phyloP scores from a whole-genome alignment of 2,329 filamentous ascomycete species.

The Aciculosporium take region DNA sequence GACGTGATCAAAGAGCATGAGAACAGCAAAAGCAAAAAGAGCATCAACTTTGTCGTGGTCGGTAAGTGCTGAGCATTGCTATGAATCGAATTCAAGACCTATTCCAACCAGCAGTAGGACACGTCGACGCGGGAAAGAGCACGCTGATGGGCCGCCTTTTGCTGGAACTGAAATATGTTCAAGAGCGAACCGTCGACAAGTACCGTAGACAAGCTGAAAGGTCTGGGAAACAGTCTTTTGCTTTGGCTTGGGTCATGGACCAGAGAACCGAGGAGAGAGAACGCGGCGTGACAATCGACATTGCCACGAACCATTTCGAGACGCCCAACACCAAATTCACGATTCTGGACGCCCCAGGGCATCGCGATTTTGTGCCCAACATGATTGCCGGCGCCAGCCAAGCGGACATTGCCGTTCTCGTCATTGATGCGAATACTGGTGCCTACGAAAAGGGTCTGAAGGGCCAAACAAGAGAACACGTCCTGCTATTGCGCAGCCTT shows the following conservation, averaged over 20 bases:
- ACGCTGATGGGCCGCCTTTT: slow-evolving; percentile 93
- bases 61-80: slow-evolving; percentile 35
- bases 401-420: slow-evolving; percentile 87
- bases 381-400: slow-evolving; percentile 97
- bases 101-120: slow-evolving; percentile 38
- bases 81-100: not conserved
- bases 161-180: slow-evolving; percentile 75
- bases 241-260: slow-evolving; percentile 92
- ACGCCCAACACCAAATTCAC: slow-evolving; percentile 80
- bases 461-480: slow-evolving; percentile 90
- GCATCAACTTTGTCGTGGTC: slow-evolving; percentile 83
- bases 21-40: slow-evolving; percentile 61
- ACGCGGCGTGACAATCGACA: slow-evolving; percentile 89
- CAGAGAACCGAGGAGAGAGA: slow-evolving; percentile 78
- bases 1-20: slow-evolving; percentile 73
- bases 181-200: slow-evolving; percentile 76
- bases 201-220: slow-evolving; percentile 79
- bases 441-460: slow-evolving; percentile 89
- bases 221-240: slow-evolving; percentile 90
- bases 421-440: slow-evolving; percentile 80
- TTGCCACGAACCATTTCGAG: slow-evolving; percentile 88
- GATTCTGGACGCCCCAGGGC: slow-evolving; percentile 87
- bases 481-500: slow-evolving; percentile 76
- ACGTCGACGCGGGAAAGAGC: slow-evolving; percentile 95
- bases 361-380: slow-evolving; percentile 92